These are phyloP conservation scores for Colletotrichum karsti DNA, from an alignment of 2,329 filamentous ascomycete species.

Conservation along the genomic window DNA sequence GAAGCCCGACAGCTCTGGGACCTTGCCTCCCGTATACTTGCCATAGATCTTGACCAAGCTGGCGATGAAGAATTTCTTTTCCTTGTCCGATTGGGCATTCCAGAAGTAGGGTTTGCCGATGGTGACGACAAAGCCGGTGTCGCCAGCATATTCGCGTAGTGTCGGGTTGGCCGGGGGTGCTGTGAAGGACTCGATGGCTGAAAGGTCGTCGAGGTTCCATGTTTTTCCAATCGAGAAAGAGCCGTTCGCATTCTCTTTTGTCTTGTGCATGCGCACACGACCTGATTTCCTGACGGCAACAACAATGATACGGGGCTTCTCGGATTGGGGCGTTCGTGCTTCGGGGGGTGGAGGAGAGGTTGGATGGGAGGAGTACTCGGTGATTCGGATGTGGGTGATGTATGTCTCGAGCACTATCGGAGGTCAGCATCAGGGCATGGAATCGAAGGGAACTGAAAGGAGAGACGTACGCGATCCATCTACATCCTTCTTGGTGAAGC, in stretches of 20 bases:
- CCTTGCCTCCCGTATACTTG: conserved; percentile 91
- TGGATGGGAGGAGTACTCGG: conserved; percentile 85
- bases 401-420: conserved; percentile 84
- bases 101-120: conserved; percentile 97
- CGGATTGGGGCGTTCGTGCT: conserved; percentile 72
- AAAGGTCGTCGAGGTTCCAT: conserved; percentile 93
- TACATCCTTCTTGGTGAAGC: conserved; percentile 88
- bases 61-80: conserved; percentile 98
- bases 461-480: conserved; percentile 80
- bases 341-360: conserved; percentile 86
- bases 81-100: conserved; percentile 91
- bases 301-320: conserved; percentile 92
- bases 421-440: conserved; percentile 5
- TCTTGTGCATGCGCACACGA: conserved; percentile 94
- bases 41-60: conserved; percentile 95
- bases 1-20: conserved; percentile 84
- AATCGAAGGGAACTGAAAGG: conserved; percentile 18
- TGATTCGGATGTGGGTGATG: conserved; percentile 94
- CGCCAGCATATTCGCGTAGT: conserved; percentile 80
- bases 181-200: conserved; percentile 81
- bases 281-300: conserved; percentile 93
- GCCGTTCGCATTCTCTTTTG: conserved; percentile 92
- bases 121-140: conserved; percentile 85
- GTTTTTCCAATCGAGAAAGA: conserved; percentile 98
- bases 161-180: conserved; percentile 64